Percentiles rank a stretch among this genome's conserved stretches.
Conservation (phyloP, 768 basidiomycete species). For the Rhizopogon roseolus region DNA sequence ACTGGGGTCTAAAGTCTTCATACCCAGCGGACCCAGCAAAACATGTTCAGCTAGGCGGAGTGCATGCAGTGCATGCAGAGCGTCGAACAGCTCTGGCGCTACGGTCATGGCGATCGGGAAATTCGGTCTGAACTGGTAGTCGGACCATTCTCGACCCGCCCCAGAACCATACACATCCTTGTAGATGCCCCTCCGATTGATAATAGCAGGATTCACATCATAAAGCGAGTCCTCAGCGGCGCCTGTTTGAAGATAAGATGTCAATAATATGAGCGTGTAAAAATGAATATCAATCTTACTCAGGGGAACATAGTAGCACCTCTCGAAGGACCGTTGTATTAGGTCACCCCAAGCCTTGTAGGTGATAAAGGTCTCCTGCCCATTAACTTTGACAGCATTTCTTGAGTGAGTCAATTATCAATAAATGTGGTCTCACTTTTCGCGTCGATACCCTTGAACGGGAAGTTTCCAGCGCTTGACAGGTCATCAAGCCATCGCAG, state of each 20-base stretch:
- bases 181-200: slow-evolving; percentile 93
- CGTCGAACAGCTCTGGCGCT: slow-evolving; percentile 91
- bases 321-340: slow-evolving; percentile 84
- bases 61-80: slow-evolving; percentile 72
- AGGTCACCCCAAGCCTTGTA: slow-evolving; percentile 89
- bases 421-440: slow-evolving; percentile 48
- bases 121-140: slow-evolving; percentile 93
- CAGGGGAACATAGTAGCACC: slow-evolving; percentile 82
- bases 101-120: slow-evolving; percentile 97
- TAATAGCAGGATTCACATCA: slow-evolving; percentile 59
- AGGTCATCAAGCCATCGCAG: slow-evolving; percentile 82
- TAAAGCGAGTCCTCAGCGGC: slow-evolving; percentile 66
- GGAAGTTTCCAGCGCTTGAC: slow-evolving; percentile 64
- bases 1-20: slow-evolving; percentile 89
- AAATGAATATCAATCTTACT: slow-evolving; percentile 38
- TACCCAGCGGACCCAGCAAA: slow-evolving; percentile 86
- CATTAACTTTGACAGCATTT: slow-evolving; percentile 50
- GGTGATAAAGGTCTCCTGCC: slow-evolving; percentile 63
- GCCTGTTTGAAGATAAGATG: slow-evolving; percentile 39
- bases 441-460: slow-evolving; percentile 84
- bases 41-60: slow-evolving; percentile 76
- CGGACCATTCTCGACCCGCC: slow-evolving; percentile 85
- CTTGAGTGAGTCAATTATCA: slow-evolving; percentile 1
- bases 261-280: background rate
- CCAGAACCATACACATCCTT: slow-evolving; percentile 97